These are phyloP conservation scores for Lactifluus volemus DNA, from an alignment of 768 basidiomycete species.

Conservation along the genomic window DNA sequence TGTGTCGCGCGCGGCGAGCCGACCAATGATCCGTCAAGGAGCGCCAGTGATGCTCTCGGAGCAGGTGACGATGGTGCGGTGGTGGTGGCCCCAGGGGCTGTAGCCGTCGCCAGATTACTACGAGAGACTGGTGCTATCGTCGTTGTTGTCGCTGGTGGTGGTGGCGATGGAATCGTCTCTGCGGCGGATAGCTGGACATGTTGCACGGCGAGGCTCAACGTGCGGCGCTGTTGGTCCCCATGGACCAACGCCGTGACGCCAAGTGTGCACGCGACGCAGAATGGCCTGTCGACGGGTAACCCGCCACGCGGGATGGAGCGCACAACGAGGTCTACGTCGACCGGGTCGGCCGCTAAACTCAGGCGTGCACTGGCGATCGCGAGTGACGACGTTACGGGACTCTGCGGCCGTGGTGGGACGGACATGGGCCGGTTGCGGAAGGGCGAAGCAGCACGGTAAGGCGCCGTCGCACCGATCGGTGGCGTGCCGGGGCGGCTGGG, in stretches of 20 bases:
- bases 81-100: background rate
- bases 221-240: constrained; percentile 34
- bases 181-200: constrained; percentile 42
- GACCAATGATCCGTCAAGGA: constrained; percentile 11
- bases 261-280: constrained; percentile 47
- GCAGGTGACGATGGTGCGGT: constrained; percentile 4
- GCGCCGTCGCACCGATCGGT: constrained; percentile 30
- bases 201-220: constrained; percentile 52
- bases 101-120: background rate
- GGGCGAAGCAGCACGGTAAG: constrained; percentile 38
- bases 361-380: constrained; percentile 19
- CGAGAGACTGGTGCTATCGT: background rate
- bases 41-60: background rate
- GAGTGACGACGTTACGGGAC: constrained; percentile 26
- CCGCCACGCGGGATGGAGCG: constrained; percentile 37
- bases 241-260: constrained; percentile 41
- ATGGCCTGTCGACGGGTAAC: constrained; percentile 48
- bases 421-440: constrained; percentile 29
- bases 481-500: constrained; percentile 50
- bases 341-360: constrained; percentile 25
- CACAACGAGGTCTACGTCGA: constrained; percentile 53
- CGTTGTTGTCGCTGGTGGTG: background rate
- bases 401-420: constrained; percentile 22
- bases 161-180: background rate
- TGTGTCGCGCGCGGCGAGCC: constrained; percentile 11